Evolutionary conservation across 2,329 filamentous ascomycete species (phyloP).

Genomic region (Pseudopithomyces chartarum): DNA sequence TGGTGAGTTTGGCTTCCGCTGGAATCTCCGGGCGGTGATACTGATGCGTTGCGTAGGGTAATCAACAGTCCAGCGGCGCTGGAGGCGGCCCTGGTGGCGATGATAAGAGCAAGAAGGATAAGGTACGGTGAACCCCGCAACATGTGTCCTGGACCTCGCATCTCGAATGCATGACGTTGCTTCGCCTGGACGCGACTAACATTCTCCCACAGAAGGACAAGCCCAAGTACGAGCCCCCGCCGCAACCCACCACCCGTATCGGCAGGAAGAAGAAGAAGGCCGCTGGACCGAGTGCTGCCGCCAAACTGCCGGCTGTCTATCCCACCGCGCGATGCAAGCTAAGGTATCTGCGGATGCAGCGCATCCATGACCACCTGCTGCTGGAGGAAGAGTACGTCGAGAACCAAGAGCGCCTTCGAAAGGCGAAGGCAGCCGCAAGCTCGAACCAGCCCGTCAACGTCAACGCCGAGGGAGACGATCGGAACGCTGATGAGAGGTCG

Average conservation of each 20-base stretch:
- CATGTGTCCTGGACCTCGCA: background rate
- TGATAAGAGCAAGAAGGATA: constrained; percentile 89
- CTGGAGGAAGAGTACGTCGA: constrained; percentile 99
- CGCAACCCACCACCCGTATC: constrained; percentile 93
- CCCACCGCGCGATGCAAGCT: constrained; percentile 98
- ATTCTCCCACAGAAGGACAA: constrained; percentile 80
- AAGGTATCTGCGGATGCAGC: constrained; percentile 95
- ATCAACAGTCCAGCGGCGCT: constrained; percentile 86
- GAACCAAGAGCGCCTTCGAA: constrained; percentile 95
- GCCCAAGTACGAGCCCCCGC: constrained; percentile 99
- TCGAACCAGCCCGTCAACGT: constrained; percentile 62
- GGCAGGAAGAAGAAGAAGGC: constrained; percentile 98
- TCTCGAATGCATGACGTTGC: constrained; percentile 7
- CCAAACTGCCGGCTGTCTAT: constrained; percentile 92
- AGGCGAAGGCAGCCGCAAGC: constrained; percentile 74
- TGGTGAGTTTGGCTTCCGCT: constrained; percentile 36
- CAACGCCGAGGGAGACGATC: constrained; percentile 76
- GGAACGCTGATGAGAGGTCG: constrained; percentile 91
- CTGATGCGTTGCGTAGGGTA: constrained; percentile 62
- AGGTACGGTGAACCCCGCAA: constrained; percentile 40
- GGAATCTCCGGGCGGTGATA: constrained; percentile 40
- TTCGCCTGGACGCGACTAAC: constrained; percentile 20
- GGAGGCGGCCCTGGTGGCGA: constrained; percentile 73
- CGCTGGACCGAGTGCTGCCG: constrained; percentile 88
- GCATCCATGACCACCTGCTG: constrained; percentile 94